Evolutionary conservation across 106 monocot species (phyloP).

Genomic region (Dioscorea dumetorum): DNA sequence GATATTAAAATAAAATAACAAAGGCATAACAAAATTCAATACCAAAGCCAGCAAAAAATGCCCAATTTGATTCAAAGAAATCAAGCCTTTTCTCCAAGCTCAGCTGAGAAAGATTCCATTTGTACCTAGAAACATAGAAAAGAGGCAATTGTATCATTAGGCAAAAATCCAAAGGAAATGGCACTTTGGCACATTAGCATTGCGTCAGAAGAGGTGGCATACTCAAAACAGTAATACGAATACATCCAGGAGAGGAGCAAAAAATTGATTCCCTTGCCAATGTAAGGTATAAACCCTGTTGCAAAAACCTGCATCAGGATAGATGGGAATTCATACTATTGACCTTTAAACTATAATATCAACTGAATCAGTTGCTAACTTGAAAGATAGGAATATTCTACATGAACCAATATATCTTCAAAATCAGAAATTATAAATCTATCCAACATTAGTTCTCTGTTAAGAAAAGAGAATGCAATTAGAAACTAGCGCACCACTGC

Average conservation of each 20-base stretch:
- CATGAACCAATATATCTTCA: background rate
- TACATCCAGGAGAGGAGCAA: conserved; percentile 95
- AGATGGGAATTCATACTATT: background rate
- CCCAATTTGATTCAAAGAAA: conserved; percentile 96
- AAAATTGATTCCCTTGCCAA: conserved; percentile 82
- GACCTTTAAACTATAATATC: background rate
- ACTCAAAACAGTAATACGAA: conserved; percentile 97
- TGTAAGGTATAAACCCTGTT: conserved; percentile 63
- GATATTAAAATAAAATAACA: background rate
- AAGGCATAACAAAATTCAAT: conserved; percentile 6
- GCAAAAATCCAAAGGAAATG: background rate
- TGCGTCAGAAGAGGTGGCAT: conserved; percentile 17
- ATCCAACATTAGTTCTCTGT: background rate
- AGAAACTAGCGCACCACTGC: conserved; percentile 32
- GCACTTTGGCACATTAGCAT: background rate
- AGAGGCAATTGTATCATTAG: background rate
- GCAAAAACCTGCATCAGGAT: conserved; percentile 57
- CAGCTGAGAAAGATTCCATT: conserved; percentile 85
- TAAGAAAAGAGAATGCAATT: background rate
- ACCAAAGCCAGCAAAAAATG: conserved; percentile 99
- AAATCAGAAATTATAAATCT: background rate
- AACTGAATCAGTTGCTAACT: background rate
- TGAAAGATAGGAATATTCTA: background rate
- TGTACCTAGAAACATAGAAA: conserved; percentile 44
- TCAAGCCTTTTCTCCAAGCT: conserved; percentile 74